These are phyloP conservation scores for Prototheca wickerhamii DNA, from an alignment of 163 green algal species.

Conservation along the genomic window DNA sequence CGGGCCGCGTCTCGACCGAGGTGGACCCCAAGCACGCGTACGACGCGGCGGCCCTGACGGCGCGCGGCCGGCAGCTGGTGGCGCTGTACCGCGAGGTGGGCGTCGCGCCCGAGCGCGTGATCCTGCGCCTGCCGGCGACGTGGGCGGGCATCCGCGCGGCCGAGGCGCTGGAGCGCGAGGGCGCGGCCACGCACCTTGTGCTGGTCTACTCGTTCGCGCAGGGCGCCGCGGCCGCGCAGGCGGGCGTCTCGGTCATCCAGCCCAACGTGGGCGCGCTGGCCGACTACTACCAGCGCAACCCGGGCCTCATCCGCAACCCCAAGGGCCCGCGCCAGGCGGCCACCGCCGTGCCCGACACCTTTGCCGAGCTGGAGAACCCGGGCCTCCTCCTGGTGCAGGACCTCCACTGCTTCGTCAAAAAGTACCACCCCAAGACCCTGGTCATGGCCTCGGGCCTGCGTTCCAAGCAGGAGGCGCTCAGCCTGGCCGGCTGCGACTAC, in stretches of 20 bases:
- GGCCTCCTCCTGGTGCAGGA: slow-evolving; percentile 60
- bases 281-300: slow-evolving; percentile 80
- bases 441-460: slow-evolving; percentile 76
- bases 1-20: slow-evolving; percentile 51
- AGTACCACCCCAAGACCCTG: slow-evolving; percentile 56
- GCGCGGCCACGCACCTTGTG: slow-evolving; percentile 42
- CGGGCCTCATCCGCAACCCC: slow-evolving; percentile 60
- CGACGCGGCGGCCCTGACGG: slow-evolving; percentile 38
- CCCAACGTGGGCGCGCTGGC: slow-evolving; percentile 66
- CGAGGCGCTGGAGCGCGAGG: slow-evolving; percentile 35
- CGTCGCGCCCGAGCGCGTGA: slow-evolving; percentile 27
- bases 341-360: slow-evolving; percentile 16
- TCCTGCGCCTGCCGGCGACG: slow-evolving; percentile 54
- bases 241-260: slow-evolving; percentile 70
- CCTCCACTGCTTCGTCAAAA: slow-evolving; percentile 39
- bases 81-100: slow-evolving; percentile 40
- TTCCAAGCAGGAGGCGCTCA: slow-evolving; percentile 57
- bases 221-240: slow-evolving; percentile 61
- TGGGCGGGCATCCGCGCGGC: slow-evolving; percentile 51
- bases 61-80: slow-evolving; percentile 26
- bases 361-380: slow-evolving; percentile 43
- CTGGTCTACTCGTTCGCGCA: slow-evolving; percentile 56
- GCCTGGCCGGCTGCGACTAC: slow-evolving; percentile 68
- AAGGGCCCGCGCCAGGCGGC: slow-evolving; percentile 6
- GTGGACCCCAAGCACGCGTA: slow-evolving; percentile 43